Evolutionary conservation across 352 stramenopile genomes (phyloP), one percentile per base, ranked within the genome.

Genomic region (Globisporangium iwayamae): DNA sequence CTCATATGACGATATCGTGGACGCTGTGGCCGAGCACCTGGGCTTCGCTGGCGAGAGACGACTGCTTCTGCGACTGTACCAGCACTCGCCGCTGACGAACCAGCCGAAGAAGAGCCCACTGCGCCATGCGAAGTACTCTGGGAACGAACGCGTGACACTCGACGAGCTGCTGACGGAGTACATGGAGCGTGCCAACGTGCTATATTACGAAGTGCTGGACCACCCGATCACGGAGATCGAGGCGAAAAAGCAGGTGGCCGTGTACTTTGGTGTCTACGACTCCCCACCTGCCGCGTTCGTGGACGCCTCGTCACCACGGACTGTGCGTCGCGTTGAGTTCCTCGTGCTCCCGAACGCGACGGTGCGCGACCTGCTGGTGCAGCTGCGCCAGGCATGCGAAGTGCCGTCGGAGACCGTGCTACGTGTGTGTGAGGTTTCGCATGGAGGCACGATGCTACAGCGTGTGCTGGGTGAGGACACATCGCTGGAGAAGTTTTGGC

Each of bases 171-270:
- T 93, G 14, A 87, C 80, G 0, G 82, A 92, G 46, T 92, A 90
- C 53, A 66, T 85, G 52, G 83, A 93, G 48, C 77, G 81, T 16
- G 88, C 84, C 2, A 87, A 69, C 28, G 68, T 77, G 9, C 64
- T 94, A 57, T 87, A 96, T 60, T 92, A 86, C 56, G 87, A 94
- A 66, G 59, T 92, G 10, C 66, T 94, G 3, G 58, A 70, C 9
- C 72, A 91, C 47, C 79, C 84, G 9, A 94, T 96, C 71, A 91
- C 83, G 1, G 84, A 94, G 62, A 86, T 96, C 52, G 87, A 96
- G 65, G 81, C 83, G 1, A 94, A 94, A 72, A 93, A 91, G 60
- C 80, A 93, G 62, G 67, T 94, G 13, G 18, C 77, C 3, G 78
- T 96, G 22, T 83, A 90, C 60, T 68, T 92, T 25, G 93, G 85